phyloP scores from a whole-genome alignment of 176 grass and related monocot species.

The Coix lacrymajobi region DNA sequence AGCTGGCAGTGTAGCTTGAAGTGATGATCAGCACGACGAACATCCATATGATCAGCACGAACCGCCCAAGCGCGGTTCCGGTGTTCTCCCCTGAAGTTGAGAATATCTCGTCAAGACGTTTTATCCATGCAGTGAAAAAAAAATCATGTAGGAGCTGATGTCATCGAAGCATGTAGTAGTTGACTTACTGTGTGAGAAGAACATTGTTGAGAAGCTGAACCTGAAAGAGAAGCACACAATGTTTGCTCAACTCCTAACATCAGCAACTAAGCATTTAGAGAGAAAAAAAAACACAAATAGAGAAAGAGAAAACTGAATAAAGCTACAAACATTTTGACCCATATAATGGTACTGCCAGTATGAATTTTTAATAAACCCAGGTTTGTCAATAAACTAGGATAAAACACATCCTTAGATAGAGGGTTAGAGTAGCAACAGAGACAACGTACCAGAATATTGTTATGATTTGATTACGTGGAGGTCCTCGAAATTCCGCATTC shows the following conservation, averaged over 20 bases:
- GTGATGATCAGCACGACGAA: slow-evolving; percentile 86
- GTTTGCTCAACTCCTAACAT: slow-evolving; percentile 6
- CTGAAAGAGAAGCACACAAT: slow-evolving; percentile 38
- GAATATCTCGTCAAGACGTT: background rate
- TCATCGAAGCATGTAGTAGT: slow-evolving; percentile 5
- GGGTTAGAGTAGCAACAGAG: background rate
- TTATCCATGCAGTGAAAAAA: slow-evolving; percentile 6
- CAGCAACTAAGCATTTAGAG: background rate
- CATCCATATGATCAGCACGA: slow-evolving; percentile 83
- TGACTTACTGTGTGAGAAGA: slow-evolving; percentile 81
- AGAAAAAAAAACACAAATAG: background rate
- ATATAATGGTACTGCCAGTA: background rate
- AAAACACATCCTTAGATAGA: background rate
- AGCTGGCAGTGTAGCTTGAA: slow-evolving; percentile 85
- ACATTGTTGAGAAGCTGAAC: slow-evolving; percentile 99
- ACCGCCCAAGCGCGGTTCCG: slow-evolving; percentile 50
- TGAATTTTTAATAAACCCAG: background rate
- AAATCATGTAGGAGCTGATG: background rate
- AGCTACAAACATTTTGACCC: background rate
- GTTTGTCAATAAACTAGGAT: background rate
- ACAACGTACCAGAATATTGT: slow-evolving; percentile 66
- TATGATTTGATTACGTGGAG: slow-evolving; percentile 49
- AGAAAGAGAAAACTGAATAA: background rate
- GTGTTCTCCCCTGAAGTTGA: slow-evolving; percentile 61
- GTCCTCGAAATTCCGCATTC: slow-evolving; percentile 71